These are phyloP conservation scores for Pluteus cervinus DNA, from an alignment of 768 basidiomycete species.

Conservation along the genomic window DNA sequence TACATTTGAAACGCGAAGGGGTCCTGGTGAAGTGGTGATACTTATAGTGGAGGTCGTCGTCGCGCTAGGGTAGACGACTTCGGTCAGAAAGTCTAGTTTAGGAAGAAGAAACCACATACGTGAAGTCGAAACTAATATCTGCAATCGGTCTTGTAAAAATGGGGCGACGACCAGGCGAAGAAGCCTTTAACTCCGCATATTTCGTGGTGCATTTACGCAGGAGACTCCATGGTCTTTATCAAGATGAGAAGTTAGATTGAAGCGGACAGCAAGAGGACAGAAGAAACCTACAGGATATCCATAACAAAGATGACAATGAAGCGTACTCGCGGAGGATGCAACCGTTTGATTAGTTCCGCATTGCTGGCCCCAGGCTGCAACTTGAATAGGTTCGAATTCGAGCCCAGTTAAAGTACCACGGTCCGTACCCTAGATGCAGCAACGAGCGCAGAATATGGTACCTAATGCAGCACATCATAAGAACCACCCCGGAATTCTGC, in stretches of 20 bases:
- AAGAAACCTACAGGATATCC: constrained; percentile 81
- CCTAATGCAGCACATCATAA: constrained; percentile 72
- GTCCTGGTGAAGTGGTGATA: constrained; percentile 46
- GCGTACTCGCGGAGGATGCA: constrained; percentile 80
- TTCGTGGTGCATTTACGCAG: constrained; percentile 62
- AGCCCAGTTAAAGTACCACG: constrained; percentile 66
- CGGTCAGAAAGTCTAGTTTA: constrained; percentile 37
- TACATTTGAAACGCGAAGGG: constrained; percentile 50
- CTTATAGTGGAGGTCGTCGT: constrained; percentile 53
- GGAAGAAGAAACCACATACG: constrained; percentile 60
- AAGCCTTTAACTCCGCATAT: constrained; percentile 74
- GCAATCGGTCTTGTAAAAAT: constrained; percentile 78
- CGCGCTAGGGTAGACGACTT: constrained; percentile 25
- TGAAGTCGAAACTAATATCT: too few species aligned
- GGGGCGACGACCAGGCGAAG: constrained; percentile 73
- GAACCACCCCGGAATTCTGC: constrained; percentile 67
- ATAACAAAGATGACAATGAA: constrained; percentile 31
- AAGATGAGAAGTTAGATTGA: constrained; percentile 23
- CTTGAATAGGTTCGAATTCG: constrained; percentile 75
- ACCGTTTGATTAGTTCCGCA: constrained; percentile 74
- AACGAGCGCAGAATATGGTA: constrained; percentile 14
- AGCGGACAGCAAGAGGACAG: constrained; percentile 70
- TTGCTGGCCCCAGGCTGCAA: constrained; percentile 74
- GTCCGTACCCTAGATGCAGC: constrained; percentile 43
- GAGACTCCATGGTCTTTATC: constrained; percentile 54